Evolutionary conservation across 2,329 filamentous ascomycete genomes (phyloP), one percentile per base, ranked within the genome.

Genomic region (Sarocladium strictum): DNA sequence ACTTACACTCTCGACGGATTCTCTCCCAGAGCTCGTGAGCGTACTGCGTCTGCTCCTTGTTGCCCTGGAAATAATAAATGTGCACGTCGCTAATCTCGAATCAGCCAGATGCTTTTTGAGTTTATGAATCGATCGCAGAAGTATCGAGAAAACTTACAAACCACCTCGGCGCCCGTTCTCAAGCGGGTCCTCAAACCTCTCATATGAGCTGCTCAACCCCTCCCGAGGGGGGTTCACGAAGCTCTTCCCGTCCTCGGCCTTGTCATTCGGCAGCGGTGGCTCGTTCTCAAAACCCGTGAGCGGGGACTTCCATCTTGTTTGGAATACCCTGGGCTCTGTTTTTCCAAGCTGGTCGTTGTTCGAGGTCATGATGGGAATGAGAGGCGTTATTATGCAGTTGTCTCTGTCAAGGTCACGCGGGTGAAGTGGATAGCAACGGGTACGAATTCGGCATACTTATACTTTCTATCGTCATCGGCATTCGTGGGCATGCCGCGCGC

Each of bases 1-100:
- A 64, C 77, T 66, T 72, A 90, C 85, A 96, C 72, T 96, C 90
- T 57, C 85, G 78, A 50, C 90, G 76, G 60, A 96, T 89, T 11
- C 90, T 79, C 64, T 92, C 83, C 80, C 86, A 89, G 0, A 96
- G 76, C 43, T 87, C 84, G 26, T 71, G 76, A 0, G 90, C 90
- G 64, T 86, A 93, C 33, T 80, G 74, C 0, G 69, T 67, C 64
- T 95, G 87, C 5, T 76, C 72, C 1, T 77, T 67, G 57, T 86
- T 86, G 43, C 73, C 77, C 64, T 85, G 81, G 59, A 85, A 81
- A 69, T 90, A 89, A 71, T 96, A 96, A 62, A 96, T 85, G 69
- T 96, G 91, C 15, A 95, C 71, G 65, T 96, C 91, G 60, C 80
- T 84, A 53, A 2, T 53, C 7, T 23, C n/a, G 33, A 12, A 26